Conservation (phyloP, 805 yeast species). For the Kazachstania psychrophila region DNA sequence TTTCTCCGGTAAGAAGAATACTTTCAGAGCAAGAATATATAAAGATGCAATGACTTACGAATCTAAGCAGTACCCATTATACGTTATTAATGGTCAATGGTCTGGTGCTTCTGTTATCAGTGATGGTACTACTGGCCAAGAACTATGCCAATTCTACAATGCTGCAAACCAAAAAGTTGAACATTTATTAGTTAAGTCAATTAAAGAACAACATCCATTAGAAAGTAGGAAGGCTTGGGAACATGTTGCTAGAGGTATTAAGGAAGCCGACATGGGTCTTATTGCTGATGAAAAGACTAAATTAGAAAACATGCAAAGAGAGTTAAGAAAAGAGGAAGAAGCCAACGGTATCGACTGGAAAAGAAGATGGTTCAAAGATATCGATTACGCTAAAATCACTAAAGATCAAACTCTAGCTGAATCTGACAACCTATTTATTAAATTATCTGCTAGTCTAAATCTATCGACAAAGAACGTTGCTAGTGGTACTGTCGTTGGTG, state of each 20-base stretch:
- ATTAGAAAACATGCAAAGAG: conserved; percentile 82
- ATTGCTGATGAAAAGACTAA: conserved; percentile 67
- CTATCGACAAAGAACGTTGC: conserved; percentile 57
- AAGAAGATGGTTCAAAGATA: conserved; percentile 68
- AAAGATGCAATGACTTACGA: conserved; percentile 42
- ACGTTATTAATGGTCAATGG: conserved; percentile 89
- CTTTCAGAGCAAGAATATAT: conserved; percentile 77
- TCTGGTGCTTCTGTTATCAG: conserved; percentile 60
- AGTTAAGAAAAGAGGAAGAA: conserved; percentile 61
- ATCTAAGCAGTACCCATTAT: conserved; percentile 54
- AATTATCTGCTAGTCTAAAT: conserved; percentile 30
- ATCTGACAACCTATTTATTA: conserved; percentile 25
- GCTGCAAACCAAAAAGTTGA: conserved; percentile 44
- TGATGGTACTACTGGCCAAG: conserved; percentile 36
- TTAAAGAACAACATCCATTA: conserved; percentile 67
- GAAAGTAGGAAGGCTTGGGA: conserved; percentile 89
- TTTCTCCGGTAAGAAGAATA: conserved; percentile 88
- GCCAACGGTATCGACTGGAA: conserved; percentile 62
- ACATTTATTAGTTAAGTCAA: conserved; percentile 63
- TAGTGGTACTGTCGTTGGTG: conserved; percentile 51
- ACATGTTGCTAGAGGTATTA: conserved; percentile 81
- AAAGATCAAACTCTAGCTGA: not conserved
- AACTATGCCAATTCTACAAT: conserved; percentile 50
- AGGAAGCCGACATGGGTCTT: conserved; percentile 59
- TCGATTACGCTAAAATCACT: conserved; percentile 30